These are phyloP conservation scores for Kwoniella sp. DNA, from an alignment of 768 basidiomycete species.

Conservation along the genomic window DNA sequence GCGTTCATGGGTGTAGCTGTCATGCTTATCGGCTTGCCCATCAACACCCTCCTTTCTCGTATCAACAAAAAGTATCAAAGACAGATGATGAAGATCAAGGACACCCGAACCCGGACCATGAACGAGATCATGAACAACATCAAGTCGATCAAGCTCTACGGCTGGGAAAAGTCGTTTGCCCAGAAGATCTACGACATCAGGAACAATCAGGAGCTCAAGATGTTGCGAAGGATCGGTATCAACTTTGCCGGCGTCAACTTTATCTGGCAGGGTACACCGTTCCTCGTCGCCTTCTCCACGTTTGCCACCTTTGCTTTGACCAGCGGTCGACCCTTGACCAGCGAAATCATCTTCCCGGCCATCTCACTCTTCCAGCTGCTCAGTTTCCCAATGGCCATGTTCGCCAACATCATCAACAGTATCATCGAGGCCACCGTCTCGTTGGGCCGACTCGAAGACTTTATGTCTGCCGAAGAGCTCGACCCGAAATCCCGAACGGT, in stretches of 20 bases:
- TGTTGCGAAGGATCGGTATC: conserved; percentile 78
- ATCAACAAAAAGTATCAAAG: conserved; percentile 61
- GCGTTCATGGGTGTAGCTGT: conserved; percentile 81
- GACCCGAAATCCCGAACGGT: conserved; percentile 70
- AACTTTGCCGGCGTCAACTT: conserved; percentile 57
- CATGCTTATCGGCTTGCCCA: conserved; percentile 63
- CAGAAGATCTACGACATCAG: conserved; percentile 66
- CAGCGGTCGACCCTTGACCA: conserved; percentile 63
- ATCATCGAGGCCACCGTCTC: conserved; percentile 84
- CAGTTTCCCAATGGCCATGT: conserved; percentile 47
- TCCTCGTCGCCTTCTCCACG: conserved; percentile 48
- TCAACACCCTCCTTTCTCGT: conserved; percentile 40
- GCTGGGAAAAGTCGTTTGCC: conserved; percentile 90
- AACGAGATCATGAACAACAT: conserved; percentile 90
- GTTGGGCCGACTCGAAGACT: conserved; percentile 68
- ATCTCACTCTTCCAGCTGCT: conserved; percentile 59
- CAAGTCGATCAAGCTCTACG: conserved; percentile 65
- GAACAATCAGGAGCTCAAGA: conserved; percentile 54
- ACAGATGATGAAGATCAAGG: conserved; percentile 88
- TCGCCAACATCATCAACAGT: conserved; percentile 54
- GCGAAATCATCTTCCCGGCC: conserved; percentile 91
- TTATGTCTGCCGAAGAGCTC: conserved; percentile 73
- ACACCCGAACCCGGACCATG: conserved; percentile 63
- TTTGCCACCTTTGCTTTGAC: conserved; percentile 52
- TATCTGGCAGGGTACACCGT: conserved; percentile 47